These are phyloP conservation scores for Hirschfeldia incana DNA, from an alignment of 345 rosid species.

Conservation along the genomic window DNA sequence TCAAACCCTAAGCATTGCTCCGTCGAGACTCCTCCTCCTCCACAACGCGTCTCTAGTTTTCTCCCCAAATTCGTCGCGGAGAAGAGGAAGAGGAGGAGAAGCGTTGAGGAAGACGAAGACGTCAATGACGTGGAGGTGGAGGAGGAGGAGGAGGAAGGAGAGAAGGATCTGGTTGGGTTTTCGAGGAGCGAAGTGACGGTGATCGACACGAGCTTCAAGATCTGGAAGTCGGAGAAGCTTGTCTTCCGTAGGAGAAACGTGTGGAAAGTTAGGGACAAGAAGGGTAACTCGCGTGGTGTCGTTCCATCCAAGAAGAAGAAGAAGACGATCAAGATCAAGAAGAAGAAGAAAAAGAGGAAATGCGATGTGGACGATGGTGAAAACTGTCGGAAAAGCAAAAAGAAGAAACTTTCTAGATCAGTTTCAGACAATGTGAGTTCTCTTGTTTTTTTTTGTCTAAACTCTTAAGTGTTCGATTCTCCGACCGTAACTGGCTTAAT, in stretches of 20 bases:
- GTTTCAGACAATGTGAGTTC: constrained; percentile 18
- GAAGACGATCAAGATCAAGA: constrained; percentile 28
- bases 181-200: constrained; percentile 95
- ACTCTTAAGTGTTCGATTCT: background rate
- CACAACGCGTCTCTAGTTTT: background rate
- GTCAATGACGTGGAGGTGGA: constrained; percentile 27
- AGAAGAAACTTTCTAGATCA: constrained; percentile 44
- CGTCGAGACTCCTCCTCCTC: constrained; percentile 25
- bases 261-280: constrained; percentile 89
- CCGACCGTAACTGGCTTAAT: background rate
- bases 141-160: constrained; percentile 37
- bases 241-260: constrained; percentile 70
- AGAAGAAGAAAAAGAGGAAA: constrained; percentile 48
- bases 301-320: constrained; percentile 42
- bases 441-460: background rate
- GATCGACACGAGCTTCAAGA: constrained; percentile 75
- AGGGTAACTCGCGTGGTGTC: constrained; percentile 54
- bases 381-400: constrained; percentile 44
- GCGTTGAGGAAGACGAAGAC: constrained; percentile 33
- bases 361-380: constrained; percentile 40
- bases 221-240: constrained; percentile 87
- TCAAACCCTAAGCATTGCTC: constrained; percentile 69
- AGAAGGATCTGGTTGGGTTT: constrained; percentile 65
- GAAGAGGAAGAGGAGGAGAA: constrained; percentile 31
- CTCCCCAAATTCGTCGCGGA: constrained; percentile 30